Evolutionary conservation across 768 basidiomycete species (phyloP), one percentile per base, ranked within the genome.

Genomic region (Termitomyces sp.): DNA sequence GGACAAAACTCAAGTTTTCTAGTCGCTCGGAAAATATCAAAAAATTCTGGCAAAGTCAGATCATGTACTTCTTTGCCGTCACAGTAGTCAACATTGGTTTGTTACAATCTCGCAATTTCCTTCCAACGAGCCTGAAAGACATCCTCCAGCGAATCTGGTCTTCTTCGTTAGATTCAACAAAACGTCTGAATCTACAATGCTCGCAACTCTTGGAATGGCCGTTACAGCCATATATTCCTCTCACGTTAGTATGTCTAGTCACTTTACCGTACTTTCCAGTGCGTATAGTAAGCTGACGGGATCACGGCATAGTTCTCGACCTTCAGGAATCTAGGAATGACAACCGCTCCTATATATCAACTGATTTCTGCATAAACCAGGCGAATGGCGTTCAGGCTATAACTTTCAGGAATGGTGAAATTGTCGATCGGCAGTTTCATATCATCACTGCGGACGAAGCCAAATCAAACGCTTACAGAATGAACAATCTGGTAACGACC

Each of bases 141-240:
- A 28, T 20, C n/a, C n/a, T 45, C 3, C 37, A 65, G 64, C 62
- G 31, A 65, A 65, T 49, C 60, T 65, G 5, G 50, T 65, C 15
- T 65, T 65, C 45, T 65, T 65, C 53, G 52, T 65, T 53, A 60
- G 59, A 22, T 65, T 52, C 55, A 63, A 63, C 42, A 58, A 59
- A 15, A 52, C 55, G 4, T 65, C 62, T 3, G 60, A 62, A 47
- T 65, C 64, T 15, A 65, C 64, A 0, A 65, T 65, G 64, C 60
- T 65, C 18, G 64, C 64, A 12, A 65, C 59, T n/a, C 46, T 65
- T n/a, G 64, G 64, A 18, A 65, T 65, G 50, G 64, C 64, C 8
- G 44, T 61, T 9, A 65, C 64, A 2, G 62, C 64, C 9, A 65
- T 65, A 5, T 65, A 61, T 34, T 65, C 64, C 2, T 34, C 47